Conservation (phyloP, 345 rosid species). For the Citrus inodora region DNA sequence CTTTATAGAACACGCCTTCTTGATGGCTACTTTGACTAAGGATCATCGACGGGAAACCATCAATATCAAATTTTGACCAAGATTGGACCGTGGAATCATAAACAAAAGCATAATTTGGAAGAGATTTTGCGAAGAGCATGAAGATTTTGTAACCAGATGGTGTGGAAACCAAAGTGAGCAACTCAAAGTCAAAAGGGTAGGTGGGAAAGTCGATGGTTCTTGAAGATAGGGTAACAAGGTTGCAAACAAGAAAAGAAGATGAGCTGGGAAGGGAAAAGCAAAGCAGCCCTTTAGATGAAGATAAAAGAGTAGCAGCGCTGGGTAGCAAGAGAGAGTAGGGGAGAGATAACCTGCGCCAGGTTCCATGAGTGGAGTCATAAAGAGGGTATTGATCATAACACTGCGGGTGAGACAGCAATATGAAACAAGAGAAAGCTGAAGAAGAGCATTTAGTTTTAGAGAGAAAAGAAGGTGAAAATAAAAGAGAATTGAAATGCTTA, state of each 20-base stretch:
- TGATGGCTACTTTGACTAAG: slow-evolving; percentile 42
- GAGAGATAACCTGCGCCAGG: slow-evolving; percentile 54
- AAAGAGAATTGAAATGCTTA: slow-evolving; percentile 55
- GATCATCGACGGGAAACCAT: slow-evolving; percentile 39
- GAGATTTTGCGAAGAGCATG: slow-evolving; percentile 37
- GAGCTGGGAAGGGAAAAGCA: slow-evolving; percentile 54
- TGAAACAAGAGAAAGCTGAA: slow-evolving; percentile 51
- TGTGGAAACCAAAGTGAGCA: slow-evolving; percentile 54
- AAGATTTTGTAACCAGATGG: slow-evolving; percentile 58
- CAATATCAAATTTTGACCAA: slow-evolving; percentile 50
- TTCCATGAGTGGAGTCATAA: slow-evolving; percentile 47
- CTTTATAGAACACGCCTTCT: slow-evolving; percentile 56
- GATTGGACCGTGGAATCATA: slow-evolving; percentile 51
- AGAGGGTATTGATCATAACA: slow-evolving; percentile 43
- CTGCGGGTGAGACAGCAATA: slow-evolving; percentile 79
- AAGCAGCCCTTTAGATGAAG: slow-evolving; percentile 68
- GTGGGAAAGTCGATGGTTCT: slow-evolving; percentile 54
- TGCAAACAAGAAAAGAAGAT: slow-evolving; percentile 57
- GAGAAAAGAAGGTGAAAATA: slow-evolving; percentile 48
- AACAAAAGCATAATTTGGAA: slow-evolving; percentile 40
- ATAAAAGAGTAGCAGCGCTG: slow-evolving; percentile 30
- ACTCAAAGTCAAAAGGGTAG: slow-evolving; percentile 60
- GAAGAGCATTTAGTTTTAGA: slow-evolving; percentile 44
- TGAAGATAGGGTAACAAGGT: slow-evolving; percentile 57
- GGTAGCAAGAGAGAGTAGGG: slow-evolving; percentile 36